Base-by-base conservation (phyloP, 1,139 yeast genomes). In the Wickerhamiella infanticola region DNA sequence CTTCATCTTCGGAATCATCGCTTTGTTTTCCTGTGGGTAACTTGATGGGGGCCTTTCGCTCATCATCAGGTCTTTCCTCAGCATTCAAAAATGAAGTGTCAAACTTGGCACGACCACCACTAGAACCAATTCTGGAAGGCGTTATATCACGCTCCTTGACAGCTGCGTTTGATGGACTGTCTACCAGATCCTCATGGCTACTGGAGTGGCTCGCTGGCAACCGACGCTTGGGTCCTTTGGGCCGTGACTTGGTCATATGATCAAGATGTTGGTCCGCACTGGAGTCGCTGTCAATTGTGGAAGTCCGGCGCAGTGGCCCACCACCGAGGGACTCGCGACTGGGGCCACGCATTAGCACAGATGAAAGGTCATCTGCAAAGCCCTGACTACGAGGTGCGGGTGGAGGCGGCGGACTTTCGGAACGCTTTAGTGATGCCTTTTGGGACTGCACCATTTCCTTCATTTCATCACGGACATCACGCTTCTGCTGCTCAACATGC, bases 211-310 rank as follows among this genome's bases (percentile, higher is more conserved):
- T 23, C 7, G 9, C 70, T 0, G 94, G 94, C 37, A 77, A 69
- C 51, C 81, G 70, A 57, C 94, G 67, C 58, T 73, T 79, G 2
- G 94, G 94, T 0, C 94, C 94, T 55, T 72, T 77, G 3, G 86
- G 66, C 50, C 94, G 67, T 1, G 64, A 55, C 58, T 81, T 82
- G 41, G 73, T 81, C 8, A 74, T 64, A 56, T 82, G 93, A 0
- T 64, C 66, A 48, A 81, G 63, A 44, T 31, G 11, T 8, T 23
- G 36, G 27, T 6, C 27, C 40, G 33, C 39, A 44, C 35, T 23
- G 35, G 33, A 29, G 44, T 29, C 31, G 31, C 41, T 25, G 9
- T 38, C 40, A n/a, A 38, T 24, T 4, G 40, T 38, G 7, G 24
- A 13, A n/a, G 40, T 26, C n/a, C 37, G 40, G 24, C 25, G 45